These are phyloP conservation scores for Galerina marginata DNA, from an alignment of 768 basidiomycete species.

Conservation along the genomic window DNA sequence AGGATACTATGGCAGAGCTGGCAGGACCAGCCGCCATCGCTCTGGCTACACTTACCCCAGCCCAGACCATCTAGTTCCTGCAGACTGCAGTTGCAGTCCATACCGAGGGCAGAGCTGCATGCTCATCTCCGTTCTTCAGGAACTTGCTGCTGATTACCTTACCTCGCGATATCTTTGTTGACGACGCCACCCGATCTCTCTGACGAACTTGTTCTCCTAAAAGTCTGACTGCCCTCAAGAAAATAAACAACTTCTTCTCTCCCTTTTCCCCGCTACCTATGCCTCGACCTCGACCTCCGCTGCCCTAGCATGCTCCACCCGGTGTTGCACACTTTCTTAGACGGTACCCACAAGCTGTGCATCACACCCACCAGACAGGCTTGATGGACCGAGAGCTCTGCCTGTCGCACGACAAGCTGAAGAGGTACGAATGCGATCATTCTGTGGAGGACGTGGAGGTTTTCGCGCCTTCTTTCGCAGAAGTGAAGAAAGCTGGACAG, in stretches of 20 bases:
- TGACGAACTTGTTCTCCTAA: conserved; percentile 3
- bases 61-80: conserved; percentile 56
- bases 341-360: conserved; percentile 82
- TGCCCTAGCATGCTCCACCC: conserved; percentile 58
- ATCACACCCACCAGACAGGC: conserved; percentile 68
- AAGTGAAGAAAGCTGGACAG: conserved; percentile 64
- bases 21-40: conserved; percentile 56
- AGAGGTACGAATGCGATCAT: no score
- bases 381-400: conserved; percentile 67
- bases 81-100: conserved; percentile 50
- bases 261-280: conserved; percentile 77
- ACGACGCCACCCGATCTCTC: conserved; percentile 26
- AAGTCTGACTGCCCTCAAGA: conserved; percentile 45
- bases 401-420: conserved; percentile 65
- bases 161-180: background rate
- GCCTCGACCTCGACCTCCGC: conserved; percentile 68
- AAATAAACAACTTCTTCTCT: conserved; percentile 71
- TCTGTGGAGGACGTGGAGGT: no score
- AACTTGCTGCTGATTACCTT: conserved; percentile 58
- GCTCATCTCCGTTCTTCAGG: conserved; percentile 68
- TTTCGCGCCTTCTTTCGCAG: conserved; percentile 55
- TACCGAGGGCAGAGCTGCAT: conserved; percentile 86
- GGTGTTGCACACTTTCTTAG: conserved; percentile 71
- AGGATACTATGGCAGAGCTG: conserved; percentile 21
- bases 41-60: conserved; percentile 52